These are phyloP conservation scores for Bipolaris victoriae DNA, from an alignment of 2,329 filamentous ascomycete genomes.

Conservation along the genomic window DNA sequence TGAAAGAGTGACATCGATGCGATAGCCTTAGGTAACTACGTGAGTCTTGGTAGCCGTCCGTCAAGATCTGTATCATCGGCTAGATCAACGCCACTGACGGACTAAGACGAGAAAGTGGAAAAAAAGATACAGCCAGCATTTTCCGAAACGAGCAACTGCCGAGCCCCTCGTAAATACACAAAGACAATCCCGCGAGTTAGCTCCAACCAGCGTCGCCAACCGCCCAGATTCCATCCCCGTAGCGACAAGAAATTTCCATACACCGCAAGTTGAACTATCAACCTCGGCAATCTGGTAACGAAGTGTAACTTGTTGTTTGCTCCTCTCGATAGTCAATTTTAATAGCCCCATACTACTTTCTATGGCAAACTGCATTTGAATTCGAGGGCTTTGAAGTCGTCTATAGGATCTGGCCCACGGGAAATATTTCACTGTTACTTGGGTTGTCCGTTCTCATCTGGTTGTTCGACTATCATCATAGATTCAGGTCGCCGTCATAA, in stretches of 20 bases:
- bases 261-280: not conserved
- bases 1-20: no score
- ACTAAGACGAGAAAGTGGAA: no score
- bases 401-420: not conserved
- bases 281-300: not conserved
- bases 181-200: no score
- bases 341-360: not conserved
- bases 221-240: not conserved
- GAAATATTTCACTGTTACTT: not conserved
- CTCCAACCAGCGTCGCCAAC: not conserved
- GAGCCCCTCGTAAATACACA: not conserved
- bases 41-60: no score
- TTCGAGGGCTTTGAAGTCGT: not conserved
- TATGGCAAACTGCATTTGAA: not conserved
- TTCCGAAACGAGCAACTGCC: not conserved
- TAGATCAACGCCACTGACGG: no score
- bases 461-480: not conserved
- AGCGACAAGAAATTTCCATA: not conserved
- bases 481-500: not conserved
- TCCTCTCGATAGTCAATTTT: not conserved
- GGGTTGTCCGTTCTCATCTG: not conserved
- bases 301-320: not conserved
- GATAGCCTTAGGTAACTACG: no score
- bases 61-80: no score
- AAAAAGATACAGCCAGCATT: no score